Percentiles rank a stretch among this genome's conserved stretches.
phyloP scores from a whole-genome alignment of 176 grass and related monocot species.

The Oryza brachyantha region DNA sequence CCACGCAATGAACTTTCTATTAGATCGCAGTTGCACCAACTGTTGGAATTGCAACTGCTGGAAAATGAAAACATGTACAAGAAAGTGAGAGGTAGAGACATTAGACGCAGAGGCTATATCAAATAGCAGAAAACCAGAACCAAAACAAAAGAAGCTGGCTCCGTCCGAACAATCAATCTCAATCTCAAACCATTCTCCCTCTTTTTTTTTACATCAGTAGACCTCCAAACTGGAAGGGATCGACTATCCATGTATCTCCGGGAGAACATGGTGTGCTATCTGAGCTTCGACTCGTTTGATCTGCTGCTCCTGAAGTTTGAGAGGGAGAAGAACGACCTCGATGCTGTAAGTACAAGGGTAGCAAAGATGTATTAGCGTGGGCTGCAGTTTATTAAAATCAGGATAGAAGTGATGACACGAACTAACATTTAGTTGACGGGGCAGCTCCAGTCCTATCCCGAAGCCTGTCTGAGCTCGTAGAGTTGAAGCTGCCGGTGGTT shows the following conservation, averaged over 20 bases:
- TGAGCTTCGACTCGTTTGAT: slow-evolving; percentile 76
- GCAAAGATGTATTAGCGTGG: slow-evolving; percentile 9
- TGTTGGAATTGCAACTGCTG: not conserved
- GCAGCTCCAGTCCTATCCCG: slow-evolving; percentile 53
- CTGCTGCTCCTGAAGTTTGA: slow-evolving; percentile 99
- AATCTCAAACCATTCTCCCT: slow-evolving; percentile 40
- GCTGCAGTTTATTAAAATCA: not conserved
- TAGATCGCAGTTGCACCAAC: not conserved
- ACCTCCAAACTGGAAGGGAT: not conserved
- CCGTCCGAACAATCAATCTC: slow-evolving; percentile 47
- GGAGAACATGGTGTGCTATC: slow-evolving; percentile 49
- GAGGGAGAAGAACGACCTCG: slow-evolving; percentile 96
- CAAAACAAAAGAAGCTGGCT: slow-evolving; percentile 37
- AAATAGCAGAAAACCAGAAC: slow-evolving; percentile 32
- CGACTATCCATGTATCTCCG: slow-evolving; percentile 26
- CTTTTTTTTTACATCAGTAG: slow-evolving; percentile 39
- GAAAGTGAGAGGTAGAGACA: slow-evolving; percentile 1
- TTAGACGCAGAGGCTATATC: slow-evolving; percentile 20
- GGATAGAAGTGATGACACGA: not conserved
- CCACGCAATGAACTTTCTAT: not conserved
- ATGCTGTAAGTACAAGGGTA: slow-evolving; percentile 48
- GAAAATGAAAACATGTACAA: slow-evolving; percentile 41
- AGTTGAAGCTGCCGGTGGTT: slow-evolving; percentile 52
- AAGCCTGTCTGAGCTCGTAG: slow-evolving; percentile 48
- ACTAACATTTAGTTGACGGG: slow-evolving; percentile 72